Evolutionary conservation across 1,284 basidiomycete species (phyloP).

Genomic region (Mycena citricolor): DNA sequence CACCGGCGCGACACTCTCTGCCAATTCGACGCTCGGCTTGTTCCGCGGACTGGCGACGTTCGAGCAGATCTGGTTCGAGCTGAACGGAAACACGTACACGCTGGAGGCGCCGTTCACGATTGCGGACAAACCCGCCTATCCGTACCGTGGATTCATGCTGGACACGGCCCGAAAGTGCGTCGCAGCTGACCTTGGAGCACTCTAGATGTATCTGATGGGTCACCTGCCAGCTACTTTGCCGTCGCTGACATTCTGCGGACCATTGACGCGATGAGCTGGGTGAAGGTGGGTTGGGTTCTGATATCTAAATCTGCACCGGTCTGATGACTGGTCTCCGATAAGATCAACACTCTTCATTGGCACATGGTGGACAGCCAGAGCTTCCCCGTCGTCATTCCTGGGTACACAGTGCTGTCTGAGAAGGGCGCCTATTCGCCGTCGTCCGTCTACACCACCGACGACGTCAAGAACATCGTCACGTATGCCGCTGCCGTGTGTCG

Average conservation of each 20-base stretch:
- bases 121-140: conserved; percentile 63
- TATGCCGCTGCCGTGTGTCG: conserved; percentile 70
- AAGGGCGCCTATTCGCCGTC: conserved; percentile 68
- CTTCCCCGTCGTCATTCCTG: conserved; percentile 71
- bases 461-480: conserved; percentile 62
- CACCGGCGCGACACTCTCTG: conserved; percentile 55
- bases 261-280: conserved; percentile 83
- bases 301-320: neutral
- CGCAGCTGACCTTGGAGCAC: neutral
- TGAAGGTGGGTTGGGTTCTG: conserved; percentile 82
- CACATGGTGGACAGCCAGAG: conserved; percentile 76
- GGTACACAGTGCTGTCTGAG: conserved; percentile 58
- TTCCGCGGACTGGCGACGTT: conserved; percentile 84
- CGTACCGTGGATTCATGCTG: conserved; percentile 79
- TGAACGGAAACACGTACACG: conserved; percentile 50
- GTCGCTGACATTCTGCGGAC: conserved; percentile 68
- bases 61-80: conserved; percentile 72
- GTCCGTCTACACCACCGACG: conserved; percentile 57
- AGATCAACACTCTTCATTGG: conserved; percentile 80
- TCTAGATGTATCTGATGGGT: neutral
- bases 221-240: conserved; percentile 62
- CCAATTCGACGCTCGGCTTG: conserved; percentile 76
- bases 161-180: conserved; percentile 62
- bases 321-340: neutral
- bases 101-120: conserved; percentile 61